These are phyloP conservation scores for Ploettnerulaceae sp. DNA, from an alignment of 2,329 filamentous ascomycete species.

Conservation along the genomic window DNA sequence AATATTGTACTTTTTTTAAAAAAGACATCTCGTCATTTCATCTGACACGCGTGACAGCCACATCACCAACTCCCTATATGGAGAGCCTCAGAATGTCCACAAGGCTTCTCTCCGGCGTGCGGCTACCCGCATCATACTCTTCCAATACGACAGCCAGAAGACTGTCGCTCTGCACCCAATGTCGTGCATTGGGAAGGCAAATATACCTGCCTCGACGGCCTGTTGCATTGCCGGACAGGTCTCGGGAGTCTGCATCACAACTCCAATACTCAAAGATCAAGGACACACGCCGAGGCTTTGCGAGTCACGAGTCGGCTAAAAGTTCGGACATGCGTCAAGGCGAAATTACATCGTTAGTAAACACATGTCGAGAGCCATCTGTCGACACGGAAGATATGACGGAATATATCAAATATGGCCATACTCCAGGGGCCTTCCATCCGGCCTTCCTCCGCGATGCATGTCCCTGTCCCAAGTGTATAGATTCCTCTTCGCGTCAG, in stretches of 20 bases:
- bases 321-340: too few species aligned
- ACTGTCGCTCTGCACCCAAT: not conserved
- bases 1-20: too few species aligned
- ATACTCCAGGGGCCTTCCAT: conserved; percentile 3
- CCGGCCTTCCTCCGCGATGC: conserved; percentile 48
- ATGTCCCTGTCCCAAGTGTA: conserved; percentile 52
- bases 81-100: not conserved
- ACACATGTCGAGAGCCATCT: too few species aligned
- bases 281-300: too few species aligned
- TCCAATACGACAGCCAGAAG: not conserved
- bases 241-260: conserved; percentile 8
- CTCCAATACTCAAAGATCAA: not conserved
- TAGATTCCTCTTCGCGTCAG: conserved; percentile 55
- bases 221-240: conserved; percentile 10
- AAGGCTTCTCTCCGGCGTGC: not conserved
- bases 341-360: too few species aligned
- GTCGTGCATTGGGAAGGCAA: not conserved
- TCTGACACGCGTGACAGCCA: not conserved
- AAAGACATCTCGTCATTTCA: too few species aligned
- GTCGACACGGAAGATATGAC: not conserved
- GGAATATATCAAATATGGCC: conserved; percentile 4
- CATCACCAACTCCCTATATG: not conserved
- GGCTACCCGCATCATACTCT: not conserved
- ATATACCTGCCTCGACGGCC: conserved; percentile 3
- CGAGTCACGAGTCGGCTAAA: too few species aligned